Evolutionary conservation across 345 rosid species (phyloP).

Genomic region (Rhizophora apiculata): DNA sequence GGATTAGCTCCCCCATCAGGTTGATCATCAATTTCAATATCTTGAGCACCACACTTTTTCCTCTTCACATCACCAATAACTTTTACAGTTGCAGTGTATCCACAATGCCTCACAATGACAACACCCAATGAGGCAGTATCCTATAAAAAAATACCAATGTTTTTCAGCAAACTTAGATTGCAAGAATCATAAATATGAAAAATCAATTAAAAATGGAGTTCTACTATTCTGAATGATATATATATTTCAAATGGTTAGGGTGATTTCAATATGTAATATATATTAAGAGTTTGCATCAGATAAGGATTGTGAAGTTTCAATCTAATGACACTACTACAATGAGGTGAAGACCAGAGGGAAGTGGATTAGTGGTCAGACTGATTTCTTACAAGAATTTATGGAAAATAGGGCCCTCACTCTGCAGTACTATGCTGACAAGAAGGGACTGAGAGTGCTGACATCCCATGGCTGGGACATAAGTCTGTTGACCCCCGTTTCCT

Average conservation of each 20-base stretch:
- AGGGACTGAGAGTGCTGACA: neutral
- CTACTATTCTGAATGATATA: conserved; percentile 7
- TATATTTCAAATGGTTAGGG: conserved; percentile 17
- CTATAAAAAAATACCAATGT: conserved; percentile 30
- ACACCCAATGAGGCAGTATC: conserved; percentile 87
- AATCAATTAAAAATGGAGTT: neutral
- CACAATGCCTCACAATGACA: conserved; percentile 85
- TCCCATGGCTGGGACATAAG: neutral
- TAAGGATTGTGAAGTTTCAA: neutral
- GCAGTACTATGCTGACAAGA: neutral
- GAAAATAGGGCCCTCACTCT: neutral
- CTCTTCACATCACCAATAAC: conserved; percentile 54
- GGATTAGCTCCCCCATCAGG: conserved; percentile 93
- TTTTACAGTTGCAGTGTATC: conserved; percentile 73
- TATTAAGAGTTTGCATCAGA: conserved; percentile 6
- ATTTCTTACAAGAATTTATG: neutral
- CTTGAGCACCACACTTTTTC: conserved; percentile 49
- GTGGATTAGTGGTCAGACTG: conserved; percentile 1
- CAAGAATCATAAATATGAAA: neutral
- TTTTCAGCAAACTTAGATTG: conserved; percentile 9
- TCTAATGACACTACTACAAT: neutral
- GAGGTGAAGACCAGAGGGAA: conserved; percentile 5
- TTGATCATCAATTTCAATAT: conserved; percentile 77
- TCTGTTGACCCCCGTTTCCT: neutral
- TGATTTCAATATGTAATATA: conserved; percentile 14